Percentiles rank a stretch among this genome's conserved stretches.
Evolutionary conservation across 495 filamentous ascomycete species (phyloP).

Genomic region (Penicillium tannophilum): DNA sequence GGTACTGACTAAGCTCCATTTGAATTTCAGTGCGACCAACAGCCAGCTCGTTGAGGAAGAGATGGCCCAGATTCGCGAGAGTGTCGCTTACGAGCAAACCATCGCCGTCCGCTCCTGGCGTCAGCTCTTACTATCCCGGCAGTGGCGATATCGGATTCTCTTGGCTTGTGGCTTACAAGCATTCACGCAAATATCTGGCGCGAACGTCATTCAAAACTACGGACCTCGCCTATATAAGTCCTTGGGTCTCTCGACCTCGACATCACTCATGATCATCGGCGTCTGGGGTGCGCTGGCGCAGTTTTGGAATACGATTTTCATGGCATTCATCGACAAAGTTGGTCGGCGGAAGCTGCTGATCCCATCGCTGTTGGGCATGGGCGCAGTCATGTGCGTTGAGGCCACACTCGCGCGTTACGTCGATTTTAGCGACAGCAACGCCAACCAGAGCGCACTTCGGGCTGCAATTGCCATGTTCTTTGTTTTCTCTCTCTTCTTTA

Average conservation of each 20-base stretch:
- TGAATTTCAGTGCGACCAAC: slow-evolving; percentile 42
- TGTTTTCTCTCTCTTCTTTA: slow-evolving; percentile 59
- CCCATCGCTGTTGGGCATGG: slow-evolving; percentile 52
- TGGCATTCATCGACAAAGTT: slow-evolving; percentile 55
- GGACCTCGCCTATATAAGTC: slow-evolving; percentile 52
- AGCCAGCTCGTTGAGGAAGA: slow-evolving; percentile 47
- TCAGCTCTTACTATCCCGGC: slow-evolving; percentile 42
- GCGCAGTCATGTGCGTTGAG: slow-evolving; percentile 53
- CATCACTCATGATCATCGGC: slow-evolving; percentile 54
- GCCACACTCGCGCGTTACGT: slow-evolving; percentile 43
- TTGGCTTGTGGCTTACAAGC: slow-evolving; percentile 56
- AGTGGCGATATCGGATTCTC: slow-evolving; percentile 50
- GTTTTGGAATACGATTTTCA: slow-evolving; percentile 50
- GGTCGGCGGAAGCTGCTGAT: slow-evolving; percentile 56
- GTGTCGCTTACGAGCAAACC: slow-evolving; percentile 41
- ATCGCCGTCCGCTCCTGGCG: slow-evolving; percentile 42
- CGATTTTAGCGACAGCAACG: slow-evolving; percentile 24
- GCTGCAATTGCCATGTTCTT: slow-evolving; percentile 60
- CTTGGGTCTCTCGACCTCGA: slow-evolving; percentile 46
- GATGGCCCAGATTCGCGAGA: slow-evolving; percentile 47
- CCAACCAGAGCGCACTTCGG: slow-evolving; percentile 46
- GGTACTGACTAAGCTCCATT: slow-evolving; percentile 46
- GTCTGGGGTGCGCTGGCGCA: slow-evolving; percentile 54
- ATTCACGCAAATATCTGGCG: slow-evolving; percentile 56
- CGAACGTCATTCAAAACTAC: slow-evolving; percentile 56